Percentiles rank a stretch among this genome's conserved stretches.
These are phyloP conservation scores for Podila epigama DNA, from an alignment of 192 early-diverging fungal species.

Conservation along the genomic window DNA sequence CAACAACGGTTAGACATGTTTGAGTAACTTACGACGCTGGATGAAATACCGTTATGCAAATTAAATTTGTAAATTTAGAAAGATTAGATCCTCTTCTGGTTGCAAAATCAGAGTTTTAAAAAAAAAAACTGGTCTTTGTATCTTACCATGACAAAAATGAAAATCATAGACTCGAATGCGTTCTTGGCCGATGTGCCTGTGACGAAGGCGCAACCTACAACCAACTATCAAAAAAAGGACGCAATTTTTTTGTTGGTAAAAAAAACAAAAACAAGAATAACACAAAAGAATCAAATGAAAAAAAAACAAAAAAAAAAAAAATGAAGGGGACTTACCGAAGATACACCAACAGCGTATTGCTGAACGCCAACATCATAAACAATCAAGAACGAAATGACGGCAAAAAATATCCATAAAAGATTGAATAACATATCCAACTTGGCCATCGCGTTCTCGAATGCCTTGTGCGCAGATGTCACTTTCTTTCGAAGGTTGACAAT, in stretches of 20 bases:
- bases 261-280: neutral
- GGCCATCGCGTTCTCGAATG: conserved; percentile 44
- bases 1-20: neutral
- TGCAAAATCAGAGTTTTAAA: neutral
- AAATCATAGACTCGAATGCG: conserved; percentile 44
- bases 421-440: conserved; percentile 40
- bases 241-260: neutral
- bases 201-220: conserved; percentile 35
- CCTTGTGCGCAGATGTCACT: conserved; percentile 39
- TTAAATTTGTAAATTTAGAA: no score
- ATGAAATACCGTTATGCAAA: no score
- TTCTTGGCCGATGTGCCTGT: conserved; percentile 46
- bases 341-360: conserved; percentile 38
- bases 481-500: conserved; percentile 40
- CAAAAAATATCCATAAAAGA: conserved; percentile 16
- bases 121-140: neutral
- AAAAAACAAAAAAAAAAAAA: neutral
- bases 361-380: conserved; percentile 35
- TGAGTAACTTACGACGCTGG: conserved; percentile 22
- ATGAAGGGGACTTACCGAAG: conserved; percentile 15
- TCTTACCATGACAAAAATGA: conserved; percentile 41
- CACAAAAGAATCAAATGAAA: neutral
- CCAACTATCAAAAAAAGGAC: conserved; percentile 7
- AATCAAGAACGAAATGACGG: conserved; percentile 28
- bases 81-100: no score